Evolutionary conservation across 2,329 filamentous ascomycete species (phyloP).

Genomic region (Pyrenophora tritici-repentis): DNA sequence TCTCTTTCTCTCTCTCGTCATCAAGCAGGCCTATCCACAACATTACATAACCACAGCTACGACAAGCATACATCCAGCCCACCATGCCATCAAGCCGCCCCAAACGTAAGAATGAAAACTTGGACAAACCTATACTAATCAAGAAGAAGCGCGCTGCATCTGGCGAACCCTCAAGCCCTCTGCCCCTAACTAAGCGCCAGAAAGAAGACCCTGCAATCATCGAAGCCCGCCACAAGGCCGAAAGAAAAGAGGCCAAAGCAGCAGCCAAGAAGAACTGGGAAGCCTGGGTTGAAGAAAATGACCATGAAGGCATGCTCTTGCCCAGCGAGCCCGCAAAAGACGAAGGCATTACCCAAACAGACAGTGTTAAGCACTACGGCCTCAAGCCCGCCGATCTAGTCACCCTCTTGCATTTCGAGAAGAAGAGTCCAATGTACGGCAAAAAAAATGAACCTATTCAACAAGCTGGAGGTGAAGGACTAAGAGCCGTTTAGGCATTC

Average conservation of each 20-base stretch:
- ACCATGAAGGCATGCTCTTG: conserved; percentile 1
- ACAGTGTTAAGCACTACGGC: conserved; percentile 17
- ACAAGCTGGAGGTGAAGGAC: conserved; percentile 8
- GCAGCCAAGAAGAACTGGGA: conserved; percentile 12
- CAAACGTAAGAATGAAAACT: conserved; percentile 16
- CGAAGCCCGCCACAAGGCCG: conserved; percentile 2
- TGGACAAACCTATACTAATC: conserved; percentile 22
- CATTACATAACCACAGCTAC: no score
- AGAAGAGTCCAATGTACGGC: conserved; percentile 12
- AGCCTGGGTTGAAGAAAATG: conserved; percentile 1
- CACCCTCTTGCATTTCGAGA: conserved; percentile 10
- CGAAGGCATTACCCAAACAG: conserved; percentile 18
- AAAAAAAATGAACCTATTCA: conserved; percentile 16
- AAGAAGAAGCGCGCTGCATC: neutral
- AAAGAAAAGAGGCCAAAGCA: neutral
- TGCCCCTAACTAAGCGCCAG: conserved; percentile 9
- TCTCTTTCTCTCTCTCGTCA: no score
- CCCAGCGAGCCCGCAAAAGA: conserved; percentile 8
- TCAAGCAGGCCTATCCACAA: no score
- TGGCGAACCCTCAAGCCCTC: neutral
- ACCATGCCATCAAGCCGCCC: conserved; percentile 20
- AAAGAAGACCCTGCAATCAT: conserved; percentile 9
- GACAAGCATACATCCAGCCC: no score
- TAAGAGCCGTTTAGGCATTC: neutral
- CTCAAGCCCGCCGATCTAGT: conserved; percentile 18